phyloP scores from a whole-genome alignment of 2,329 filamentous ascomycete genomes.

The Fusarium liriodendri region DNA sequence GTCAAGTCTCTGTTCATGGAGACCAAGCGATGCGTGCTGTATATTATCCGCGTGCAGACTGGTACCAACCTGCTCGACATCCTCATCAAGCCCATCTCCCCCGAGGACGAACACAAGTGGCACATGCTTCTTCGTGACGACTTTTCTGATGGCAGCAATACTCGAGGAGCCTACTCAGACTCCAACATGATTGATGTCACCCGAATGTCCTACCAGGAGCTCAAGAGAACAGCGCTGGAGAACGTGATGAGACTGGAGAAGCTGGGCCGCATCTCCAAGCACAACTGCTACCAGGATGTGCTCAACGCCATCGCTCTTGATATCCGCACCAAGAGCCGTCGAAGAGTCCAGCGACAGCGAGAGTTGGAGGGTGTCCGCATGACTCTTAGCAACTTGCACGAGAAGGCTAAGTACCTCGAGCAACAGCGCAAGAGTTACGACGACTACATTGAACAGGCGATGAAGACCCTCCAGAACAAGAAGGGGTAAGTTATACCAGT shows the following conservation, averaged over 20 bases:
- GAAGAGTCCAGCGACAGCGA: constrained; percentile 89
- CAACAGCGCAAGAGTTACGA: constrained; percentile 98
- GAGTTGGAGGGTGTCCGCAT: constrained; percentile 87
- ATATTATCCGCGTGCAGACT: constrained; percentile 96
- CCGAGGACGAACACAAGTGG: constrained; percentile 93
- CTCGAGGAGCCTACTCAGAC: constrained; percentile 89
- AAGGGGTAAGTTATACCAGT: constrained; percentile 73
- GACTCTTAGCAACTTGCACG: constrained; percentile 79
- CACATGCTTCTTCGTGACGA: constrained; percentile 84
- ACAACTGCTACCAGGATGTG: constrained; percentile 97
- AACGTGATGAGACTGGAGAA: constrained; percentile 93
- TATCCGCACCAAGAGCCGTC: constrained; percentile 95
- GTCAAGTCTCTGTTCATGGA: constrained; percentile 96
- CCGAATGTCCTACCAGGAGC: constrained; percentile 87
- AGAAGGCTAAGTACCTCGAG: constrained; percentile 92
- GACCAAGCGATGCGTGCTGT: constrained; percentile 95
- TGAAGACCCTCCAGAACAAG: constrained; percentile 96
- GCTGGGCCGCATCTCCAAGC: constrained; percentile 84
- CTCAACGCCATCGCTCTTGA: constrained; percentile 96
- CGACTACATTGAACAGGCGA: constrained; percentile 98
- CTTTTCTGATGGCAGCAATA: constrained; percentile 72
- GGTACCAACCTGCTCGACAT: constrained; percentile 95
- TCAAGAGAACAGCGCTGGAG: constrained; percentile 93
- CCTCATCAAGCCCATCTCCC: constrained; percentile 86
- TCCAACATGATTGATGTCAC: constrained; percentile 90